phyloP scores from a whole-genome alignment of 2,329 filamentous ascomycete species.

The Scopulariopsis brevicaulis region DNA sequence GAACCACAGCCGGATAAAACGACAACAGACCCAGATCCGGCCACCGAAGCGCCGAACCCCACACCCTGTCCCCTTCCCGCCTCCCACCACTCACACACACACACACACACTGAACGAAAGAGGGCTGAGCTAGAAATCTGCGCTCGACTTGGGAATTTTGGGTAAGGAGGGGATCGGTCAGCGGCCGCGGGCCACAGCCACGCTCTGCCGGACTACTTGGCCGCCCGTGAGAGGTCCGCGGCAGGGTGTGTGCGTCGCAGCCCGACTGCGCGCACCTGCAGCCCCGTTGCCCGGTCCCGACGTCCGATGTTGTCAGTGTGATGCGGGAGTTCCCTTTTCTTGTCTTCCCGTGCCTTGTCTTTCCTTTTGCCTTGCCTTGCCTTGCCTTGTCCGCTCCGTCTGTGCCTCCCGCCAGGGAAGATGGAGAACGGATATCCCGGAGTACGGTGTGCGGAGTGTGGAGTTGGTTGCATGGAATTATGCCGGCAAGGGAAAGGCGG shows the following conservation, averaged over 20 bases:
- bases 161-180: neutral
- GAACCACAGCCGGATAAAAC: neutral
- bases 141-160: neutral
- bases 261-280: neutral
- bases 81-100: too few species aligned
- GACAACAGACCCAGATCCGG: neutral
- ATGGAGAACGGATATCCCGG: neutral
- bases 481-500: too few species aligned
- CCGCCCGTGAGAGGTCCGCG: neutral
- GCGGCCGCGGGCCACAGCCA: neutral
- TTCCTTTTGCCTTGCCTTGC: neutral
- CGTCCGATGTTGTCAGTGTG: conserved; percentile 1
- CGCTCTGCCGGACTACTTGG: neutral
- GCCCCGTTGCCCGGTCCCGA: too few species aligned
- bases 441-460: too few species aligned
- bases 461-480: too few species aligned
- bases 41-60: neutral
- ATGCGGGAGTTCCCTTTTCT: neutral
- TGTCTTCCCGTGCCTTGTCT: neutral
- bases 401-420: neutral
- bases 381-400: neutral
- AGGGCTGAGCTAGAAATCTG: neutral
- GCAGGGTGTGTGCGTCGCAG: neutral
- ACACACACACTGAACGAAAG: neutral
- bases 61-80: neutral